Evolutionary conservation across 768 basidiomycete species (phyloP).

Genomic region (Termitomyces sp.): DNA sequence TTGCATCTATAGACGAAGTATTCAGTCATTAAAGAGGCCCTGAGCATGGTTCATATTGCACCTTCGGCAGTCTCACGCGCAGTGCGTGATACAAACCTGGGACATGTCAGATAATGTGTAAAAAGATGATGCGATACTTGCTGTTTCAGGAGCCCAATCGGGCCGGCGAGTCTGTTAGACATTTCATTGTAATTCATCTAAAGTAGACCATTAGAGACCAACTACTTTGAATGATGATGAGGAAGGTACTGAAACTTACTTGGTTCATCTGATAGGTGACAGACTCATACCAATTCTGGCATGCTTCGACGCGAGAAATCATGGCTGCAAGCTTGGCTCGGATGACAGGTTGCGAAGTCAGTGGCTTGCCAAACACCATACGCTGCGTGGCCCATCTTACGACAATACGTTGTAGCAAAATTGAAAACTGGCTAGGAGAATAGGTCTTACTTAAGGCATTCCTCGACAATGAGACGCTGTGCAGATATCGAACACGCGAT

Average conservation of each 20-base stretch:
- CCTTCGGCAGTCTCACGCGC: slow-evolving; percentile 71
- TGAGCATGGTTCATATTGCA: slow-evolving; percentile 12
- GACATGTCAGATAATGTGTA: neutral
- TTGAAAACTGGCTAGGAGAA: neutral
- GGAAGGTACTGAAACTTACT: slow-evolving; percentile 32
- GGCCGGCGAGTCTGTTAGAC: slow-evolving; percentile 81
- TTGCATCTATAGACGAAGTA: slow-evolving; percentile 48
- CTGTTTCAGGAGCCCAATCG: slow-evolving; percentile 88
- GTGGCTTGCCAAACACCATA: slow-evolving; percentile 85
- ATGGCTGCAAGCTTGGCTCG: slow-evolving; percentile 82
- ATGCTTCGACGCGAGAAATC: slow-evolving; percentile 85
- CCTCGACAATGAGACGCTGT: slow-evolving; percentile 81
- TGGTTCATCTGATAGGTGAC: slow-evolving; percentile 93
- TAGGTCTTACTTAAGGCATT: slow-evolving; percentile 74
- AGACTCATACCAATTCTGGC: slow-evolving; percentile 85
- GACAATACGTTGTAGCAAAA: slow-evolving; percentile 2
- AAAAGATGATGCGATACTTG: slow-evolving; percentile 27
- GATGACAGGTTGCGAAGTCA: slow-evolving; percentile 80
- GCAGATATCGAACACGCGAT: slow-evolving; percentile 62
- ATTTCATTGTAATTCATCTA: slow-evolving; percentile 87
- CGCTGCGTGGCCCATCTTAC: slow-evolving; percentile 84
- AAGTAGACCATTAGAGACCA: neutral
- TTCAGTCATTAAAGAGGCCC: slow-evolving; percentile 28
- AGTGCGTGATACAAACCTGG: slow-evolving; percentile 61
- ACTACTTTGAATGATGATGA: neutral